phyloP scores from a whole-genome alignment of 768 basidiomycete genomes.

The Boletus rex-veris region DNA sequence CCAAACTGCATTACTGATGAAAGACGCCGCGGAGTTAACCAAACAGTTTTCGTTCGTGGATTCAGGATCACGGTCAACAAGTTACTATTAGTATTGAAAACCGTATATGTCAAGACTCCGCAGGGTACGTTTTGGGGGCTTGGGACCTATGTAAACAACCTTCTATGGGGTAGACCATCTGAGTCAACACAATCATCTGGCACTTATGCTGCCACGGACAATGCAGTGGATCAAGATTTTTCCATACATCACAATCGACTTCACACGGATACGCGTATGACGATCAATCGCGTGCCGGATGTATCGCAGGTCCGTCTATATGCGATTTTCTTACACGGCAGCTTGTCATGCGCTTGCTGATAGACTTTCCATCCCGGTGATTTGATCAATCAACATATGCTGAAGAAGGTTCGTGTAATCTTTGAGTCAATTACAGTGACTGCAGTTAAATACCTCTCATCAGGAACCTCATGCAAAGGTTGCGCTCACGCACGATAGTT shows the following conservation, averaged over 20 bases:
- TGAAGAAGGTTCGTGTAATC: not conserved
- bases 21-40: not conserved
- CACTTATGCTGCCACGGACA: not conserved
- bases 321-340: too few relatives aligned
- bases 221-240: not conserved
- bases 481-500: not conserved
- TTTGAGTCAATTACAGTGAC: not conserved
- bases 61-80: too few relatives aligned
- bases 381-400: not conserved
- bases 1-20: not conserved
- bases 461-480: not conserved
- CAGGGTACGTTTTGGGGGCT: not conserved
- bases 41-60: too few relatives aligned
- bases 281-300: not conserved
- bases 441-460: not conserved
- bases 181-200: not conserved
- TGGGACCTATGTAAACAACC: not conserved
- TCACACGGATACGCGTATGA: not conserved
- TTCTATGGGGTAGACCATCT: too few relatives aligned
- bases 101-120: not conserved
- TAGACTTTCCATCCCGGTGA: not conserved
- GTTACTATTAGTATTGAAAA: too few relatives aligned
- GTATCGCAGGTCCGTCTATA: not conserved
- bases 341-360: not conserved
- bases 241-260: not conserved